Percentiles rank a stretch among this genome's conserved stretches.
Evolutionary conservation across 2,329 filamentous ascomycete genomes (phyloP).

Genomic region (Fusarium sp.): DNA sequence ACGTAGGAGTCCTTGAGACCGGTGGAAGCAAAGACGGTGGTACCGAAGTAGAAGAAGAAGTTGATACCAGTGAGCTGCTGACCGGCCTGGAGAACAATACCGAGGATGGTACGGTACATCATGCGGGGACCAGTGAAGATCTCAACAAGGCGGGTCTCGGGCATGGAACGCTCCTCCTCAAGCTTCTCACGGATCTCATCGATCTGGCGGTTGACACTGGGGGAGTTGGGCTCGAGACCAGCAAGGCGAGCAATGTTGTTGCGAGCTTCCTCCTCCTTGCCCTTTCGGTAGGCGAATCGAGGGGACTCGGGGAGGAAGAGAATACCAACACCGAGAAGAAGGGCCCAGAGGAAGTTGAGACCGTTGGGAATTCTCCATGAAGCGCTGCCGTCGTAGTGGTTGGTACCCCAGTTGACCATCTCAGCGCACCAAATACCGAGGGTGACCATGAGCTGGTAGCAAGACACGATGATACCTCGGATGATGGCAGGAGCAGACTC

Average conservation of each 20-base stretch:
- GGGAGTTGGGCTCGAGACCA: constrained; percentile 55
- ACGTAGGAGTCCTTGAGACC: constrained; percentile 74
- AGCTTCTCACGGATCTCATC: constrained; percentile 64
- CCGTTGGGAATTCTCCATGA: constrained; percentile 73
- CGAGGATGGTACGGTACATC: constrained; percentile 71
- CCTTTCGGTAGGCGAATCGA: constrained; percentile 61
- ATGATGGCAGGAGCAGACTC: constrained; percentile 74
- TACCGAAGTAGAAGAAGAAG: constrained; percentile 76
- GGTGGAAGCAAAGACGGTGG: constrained; percentile 73
- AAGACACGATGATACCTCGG: constrained; percentile 71
- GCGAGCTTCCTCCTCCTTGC: constrained; percentile 61
- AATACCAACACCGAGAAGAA: constrained; percentile 63
- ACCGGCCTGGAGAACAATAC: constrained; percentile 71
- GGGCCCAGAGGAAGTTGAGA: constrained; percentile 66
- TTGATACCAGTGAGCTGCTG: constrained; percentile 72
- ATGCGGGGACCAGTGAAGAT: constrained; percentile 77
- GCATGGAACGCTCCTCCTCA: constrained; percentile 57
- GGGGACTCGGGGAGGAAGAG: constrained; percentile 67
- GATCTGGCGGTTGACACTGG: constrained; percentile 60
- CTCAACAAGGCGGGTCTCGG: constrained; percentile 65
- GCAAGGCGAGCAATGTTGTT: constrained; percentile 60
- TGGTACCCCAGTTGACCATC: constrained; percentile 72
- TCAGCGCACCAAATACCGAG: constrained; percentile 72
- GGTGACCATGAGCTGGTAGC: constrained; percentile 77
- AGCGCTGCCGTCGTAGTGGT: constrained; percentile 56